Conservation (phyloP, 345 rosid species). For the Hibiscus syriacus region DNA sequence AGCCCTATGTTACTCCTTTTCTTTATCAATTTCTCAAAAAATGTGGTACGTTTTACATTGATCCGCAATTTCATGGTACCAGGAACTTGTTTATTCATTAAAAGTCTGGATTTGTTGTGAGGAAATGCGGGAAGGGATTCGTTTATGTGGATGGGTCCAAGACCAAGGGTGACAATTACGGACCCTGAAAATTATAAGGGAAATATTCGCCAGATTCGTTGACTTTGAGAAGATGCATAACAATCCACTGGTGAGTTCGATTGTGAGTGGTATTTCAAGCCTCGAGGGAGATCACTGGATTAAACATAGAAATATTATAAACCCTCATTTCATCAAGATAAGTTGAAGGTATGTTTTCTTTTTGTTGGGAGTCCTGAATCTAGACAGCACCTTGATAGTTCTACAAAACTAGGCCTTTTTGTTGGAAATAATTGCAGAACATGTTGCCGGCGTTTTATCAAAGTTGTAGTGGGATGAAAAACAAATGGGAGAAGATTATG, state of each 20-base stretch:
- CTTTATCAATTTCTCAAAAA: constrained; percentile 22
- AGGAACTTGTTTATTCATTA: not conserved
- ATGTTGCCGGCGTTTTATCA: constrained; percentile 24
- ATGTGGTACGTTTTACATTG: constrained; percentile 14
- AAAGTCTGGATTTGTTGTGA: not conserved
- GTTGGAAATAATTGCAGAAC: constrained; percentile 14
- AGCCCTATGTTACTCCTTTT: too few species aligned
- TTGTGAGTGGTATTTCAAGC: constrained; percentile 40
- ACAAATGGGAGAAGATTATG: constrained; percentile 21
- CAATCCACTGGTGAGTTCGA: constrained; percentile 19
- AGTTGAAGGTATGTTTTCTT: constrained; percentile 35
- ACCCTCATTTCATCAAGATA: constrained; percentile 45
- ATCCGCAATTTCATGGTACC: too few species aligned
- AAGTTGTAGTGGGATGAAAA: constrained; percentile 23
- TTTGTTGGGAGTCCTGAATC: too few species aligned
- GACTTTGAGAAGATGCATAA: constrained; percentile 23
- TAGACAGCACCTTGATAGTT: too few species aligned
- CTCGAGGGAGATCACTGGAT: too few species aligned
- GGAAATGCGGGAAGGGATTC: constrained; percentile 29
- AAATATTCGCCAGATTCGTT: too few species aligned
- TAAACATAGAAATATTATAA: constrained; percentile 41
- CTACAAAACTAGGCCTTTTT: too few species aligned
- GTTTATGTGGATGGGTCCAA: constrained; percentile 36
- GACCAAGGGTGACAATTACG: constrained; percentile 30
- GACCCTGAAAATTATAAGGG: constrained; percentile 34